Evolutionary conservation across 140 eudicot genomes (phyloP), one percentile per base, ranked within the genome.

Genomic region (Artemisia princeps): DNA sequence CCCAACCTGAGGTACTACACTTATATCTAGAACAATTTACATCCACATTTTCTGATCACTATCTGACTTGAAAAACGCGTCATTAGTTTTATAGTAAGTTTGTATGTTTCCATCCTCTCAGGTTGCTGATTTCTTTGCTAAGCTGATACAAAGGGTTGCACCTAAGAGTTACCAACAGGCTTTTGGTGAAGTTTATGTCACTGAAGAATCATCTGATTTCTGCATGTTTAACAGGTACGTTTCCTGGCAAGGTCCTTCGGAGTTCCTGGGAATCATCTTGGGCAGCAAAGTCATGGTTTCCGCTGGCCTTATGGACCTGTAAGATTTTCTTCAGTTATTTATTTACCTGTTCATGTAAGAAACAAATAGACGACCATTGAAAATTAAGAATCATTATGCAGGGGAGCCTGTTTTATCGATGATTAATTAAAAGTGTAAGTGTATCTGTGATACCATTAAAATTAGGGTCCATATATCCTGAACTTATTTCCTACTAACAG

Each of bases 281-380:
- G n/a, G 64, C 97, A 91, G 76, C 97, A 91, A 70, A 91, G 96
- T 84, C 95, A 91, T 83, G 97, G 97, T 54, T 91, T 87, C 65
- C 94, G 97, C 19, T 91, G 97, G 97, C 97, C 96, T 37, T 91
- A 85, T 83, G 97, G n/a, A n/a, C n/a, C n/a, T n/a, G n/a, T n/a
- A n/a, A n/a, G n/a, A n/a, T n/a, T n/a, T n/a, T n/a, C n/a, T n/a
- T n/a, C n/a, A n/a, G n/a, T n/a, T n/a, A n/a, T n/a, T n/a, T n/a
- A n/a, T n/a, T n/a, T n/a, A n/a, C n/a, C n/a, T n/a, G n/a, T n/a
- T n/a, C n/a, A n/a, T n/a, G n/a, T n/a, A n/a, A n/a, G n/a, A n/a
- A 17, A 17, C 19, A 17, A 17, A 17, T 17, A 17, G 19, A 17
- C 19, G 19, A 17, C 19, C 19, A 17, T 17, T 17, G 19, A 17